Conservation (phyloP, 2,329 filamentous ascomycete genomes). For the Cordyceps cateniannulata region DNA sequence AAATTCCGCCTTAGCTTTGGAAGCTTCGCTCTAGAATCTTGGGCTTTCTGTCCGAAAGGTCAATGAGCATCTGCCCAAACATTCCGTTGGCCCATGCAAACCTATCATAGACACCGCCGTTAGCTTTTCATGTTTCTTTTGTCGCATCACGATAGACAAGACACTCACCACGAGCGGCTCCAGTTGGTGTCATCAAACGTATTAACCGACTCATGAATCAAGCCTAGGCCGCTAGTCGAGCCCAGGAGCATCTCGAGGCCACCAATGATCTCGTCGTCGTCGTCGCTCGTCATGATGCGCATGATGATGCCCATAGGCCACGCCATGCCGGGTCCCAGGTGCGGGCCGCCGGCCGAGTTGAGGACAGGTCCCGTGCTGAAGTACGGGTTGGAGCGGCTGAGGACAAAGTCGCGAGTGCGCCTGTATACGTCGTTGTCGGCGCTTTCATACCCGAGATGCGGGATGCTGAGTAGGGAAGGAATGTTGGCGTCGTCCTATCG, state of each 20-base stretch:
- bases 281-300: conserved; percentile 68
- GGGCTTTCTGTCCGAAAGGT: conserved; percentile 68
- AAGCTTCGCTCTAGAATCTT: conserved; percentile 49
- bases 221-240: conserved; percentile 63
- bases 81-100: conserved; percentile 86
- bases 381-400: conserved; percentile 67
- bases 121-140: not conserved
- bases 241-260: conserved; percentile 59
- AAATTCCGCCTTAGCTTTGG: too few species aligned
- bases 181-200: conserved; percentile 25
- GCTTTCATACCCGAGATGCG: conserved; percentile 48
- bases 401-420: conserved; percentile 70
- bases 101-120: conserved; percentile 41
- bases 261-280: conserved; percentile 66
- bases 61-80: conserved; percentile 76
- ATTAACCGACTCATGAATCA: conserved; percentile 64
- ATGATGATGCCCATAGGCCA: conserved; percentile 87
- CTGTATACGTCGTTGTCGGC: conserved; percentile 61
- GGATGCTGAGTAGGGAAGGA: conserved; percentile 53
- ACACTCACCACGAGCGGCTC: conserved; percentile 31
- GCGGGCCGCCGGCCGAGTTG: conserved; percentile 46
- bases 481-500: conserved; percentile 54
- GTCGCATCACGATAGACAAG: conserved; percentile 16
- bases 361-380: conserved; percentile 51
- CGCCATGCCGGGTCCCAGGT: conserved; percentile 58